Base-by-base conservation (phyloP, 1,284 basidiomycete genomes). In the Cryptococcus wingfieldii region DNA sequence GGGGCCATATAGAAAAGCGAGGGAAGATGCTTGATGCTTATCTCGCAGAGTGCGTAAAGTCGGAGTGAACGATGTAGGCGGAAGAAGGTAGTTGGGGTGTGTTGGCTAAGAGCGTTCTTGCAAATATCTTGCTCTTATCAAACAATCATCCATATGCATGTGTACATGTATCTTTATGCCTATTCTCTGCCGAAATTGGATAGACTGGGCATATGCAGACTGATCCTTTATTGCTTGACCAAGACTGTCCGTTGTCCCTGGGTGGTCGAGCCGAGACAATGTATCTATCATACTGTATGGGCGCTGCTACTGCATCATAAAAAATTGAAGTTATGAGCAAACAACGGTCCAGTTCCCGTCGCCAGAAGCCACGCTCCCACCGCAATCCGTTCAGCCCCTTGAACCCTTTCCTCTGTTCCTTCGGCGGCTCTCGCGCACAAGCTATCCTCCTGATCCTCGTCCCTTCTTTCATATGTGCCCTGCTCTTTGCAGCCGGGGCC, bases 401-500 rank as follows among this genome's bases (percentile, higher is more conserved):
- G 7, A n/a, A 44, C 5, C 47, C 54, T 19, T 57, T 38, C 39
- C 42, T 34, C 38, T 61, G 51, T 27, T 37, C 47, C 2, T 61
- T 50, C 19, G 50, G 50, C 13, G 50, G 50, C 34, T 47, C 55
- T 16, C 12, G 41, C n/a, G 31, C 38, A 4, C 54, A 60, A 19
- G 38, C 51, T 14, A 28, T 51, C 37, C n/a, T 61, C 8, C 45
- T 61, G 16, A 28, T 59, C 50, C 18, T 58, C 9, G 5, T 54
- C 46, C 57, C 60, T 4, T 44, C 55, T 10, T 41, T 38, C 0
- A 54, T 55, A 12, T 43, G 47, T 16, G 34, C 51, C 2, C 12
- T 64, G 9, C 45, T 56, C 34, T 54, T 56, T 25, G 37, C 61
- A 13, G 55, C 54, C n/a, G 59, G 59, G 6, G 41, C 41, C 7